Evolutionary conservation across 192 early-diverging fungal genomes (phyloP), one percentile per base, ranked within the genome.

Genomic region (Coemansia sp.): DNA sequence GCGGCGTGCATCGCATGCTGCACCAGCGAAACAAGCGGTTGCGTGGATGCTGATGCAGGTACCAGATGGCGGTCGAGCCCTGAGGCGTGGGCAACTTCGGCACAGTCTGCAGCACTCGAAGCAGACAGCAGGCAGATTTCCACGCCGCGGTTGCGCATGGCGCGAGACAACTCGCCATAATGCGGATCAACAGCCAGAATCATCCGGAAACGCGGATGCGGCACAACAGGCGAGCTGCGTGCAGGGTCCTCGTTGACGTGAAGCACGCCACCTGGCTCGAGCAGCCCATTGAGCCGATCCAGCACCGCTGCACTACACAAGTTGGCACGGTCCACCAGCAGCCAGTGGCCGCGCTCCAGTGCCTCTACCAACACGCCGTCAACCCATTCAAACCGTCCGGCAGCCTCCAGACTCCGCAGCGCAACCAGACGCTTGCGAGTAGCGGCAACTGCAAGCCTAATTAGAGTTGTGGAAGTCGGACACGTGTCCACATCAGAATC

Each of bases 61-160:
- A 38, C 34, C 10, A 38, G 34, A 38, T 9, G 4, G 34, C 34
- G 34, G 34, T 38, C 34, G 8, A 38, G 34, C 34, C 34, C 34
- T 38, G 10, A 7, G 57, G 18, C 38, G 12, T 23, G 51, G 0
- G 51, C 51, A 22, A 27, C 51, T 23, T 53, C 22, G n/a, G 18
- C 30, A 58, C 27, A 0, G 12, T 56, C 28, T 12, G 6, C 55
- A 14, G 28, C 34, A 28, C 21, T 12, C 28, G 47, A 56, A 12
- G 62, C 19, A 9, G 78, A 74, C 41, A 81, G 22, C 25, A 81
- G 28, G 67, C 78, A 81, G 31, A 99, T 86, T 76, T 99, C 97
- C n/a, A 98, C 88, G 52, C 94, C 94, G 59, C 97, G 90, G 69
- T 99, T 99, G 52, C 97, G 79, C 97, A 99, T 99, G 4, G 97